Percentiles rank a stretch among this genome's conserved stretches.
Evolutionary conservation across 495 filamentous ascomycete genomes (phyloP).

Genomic region (Penicillium simplicissimum): DNA sequence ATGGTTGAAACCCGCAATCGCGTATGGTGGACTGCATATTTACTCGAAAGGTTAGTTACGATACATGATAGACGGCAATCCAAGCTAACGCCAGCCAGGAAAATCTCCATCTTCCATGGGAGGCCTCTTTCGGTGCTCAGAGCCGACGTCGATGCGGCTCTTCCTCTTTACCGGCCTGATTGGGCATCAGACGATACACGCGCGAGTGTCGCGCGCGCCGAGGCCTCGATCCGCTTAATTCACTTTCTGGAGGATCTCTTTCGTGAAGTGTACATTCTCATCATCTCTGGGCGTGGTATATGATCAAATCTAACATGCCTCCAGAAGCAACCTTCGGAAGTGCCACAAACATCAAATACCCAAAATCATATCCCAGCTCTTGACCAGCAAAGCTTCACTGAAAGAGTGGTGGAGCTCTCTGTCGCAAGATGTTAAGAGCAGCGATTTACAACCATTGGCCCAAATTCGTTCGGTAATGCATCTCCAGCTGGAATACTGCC

Average conservation of each 20-base stretch:
- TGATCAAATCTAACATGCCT: neutral
- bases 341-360: neutral
- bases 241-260: neutral
- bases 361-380: neutral
- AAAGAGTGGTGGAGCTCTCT: constrained; percentile 1
- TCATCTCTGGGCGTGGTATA: neutral
- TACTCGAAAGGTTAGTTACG: constrained; percentile 32
- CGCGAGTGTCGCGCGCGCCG: neutral
- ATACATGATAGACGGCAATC: neutral
- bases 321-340: neutral
- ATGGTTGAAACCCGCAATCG: constrained; percentile 41
- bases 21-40: constrained; percentile 43
- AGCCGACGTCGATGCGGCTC: neutral
- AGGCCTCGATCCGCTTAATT: neutral
- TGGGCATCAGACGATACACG: neutral
- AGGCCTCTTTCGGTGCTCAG: neutral
- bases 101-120: constrained; percentile 3
- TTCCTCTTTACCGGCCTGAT: neutral
- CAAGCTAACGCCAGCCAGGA: neutral
- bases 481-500: constrained; percentile 32
- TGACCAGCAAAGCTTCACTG: neutral
- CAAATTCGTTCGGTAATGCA: neutral
- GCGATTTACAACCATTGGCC: neutral
- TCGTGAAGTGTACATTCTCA: neutral
- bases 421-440: neutral